These are phyloP conservation scores for Helicosporidium sp. DNA, from an alignment of 139 green algal species.

Conservation along the genomic window DNA sequence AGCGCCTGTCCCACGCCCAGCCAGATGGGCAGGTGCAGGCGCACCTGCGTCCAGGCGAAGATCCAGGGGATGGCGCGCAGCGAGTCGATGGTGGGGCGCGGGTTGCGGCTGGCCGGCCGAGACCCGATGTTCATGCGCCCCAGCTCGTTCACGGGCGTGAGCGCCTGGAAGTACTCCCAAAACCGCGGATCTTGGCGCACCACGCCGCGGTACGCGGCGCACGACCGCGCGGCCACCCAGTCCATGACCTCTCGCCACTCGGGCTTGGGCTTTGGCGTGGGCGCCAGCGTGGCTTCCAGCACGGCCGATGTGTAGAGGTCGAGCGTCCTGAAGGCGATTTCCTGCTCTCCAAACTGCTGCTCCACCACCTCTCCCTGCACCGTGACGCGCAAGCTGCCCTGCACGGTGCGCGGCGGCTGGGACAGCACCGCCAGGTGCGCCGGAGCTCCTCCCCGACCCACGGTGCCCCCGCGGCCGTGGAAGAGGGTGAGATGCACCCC, in stretches of 20 bases:
- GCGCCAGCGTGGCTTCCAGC: conserved; percentile 56
- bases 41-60: conserved; percentile 94
- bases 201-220: conserved; percentile 40
- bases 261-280: conserved; percentile 12
- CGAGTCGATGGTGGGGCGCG: conserved; percentile 64
- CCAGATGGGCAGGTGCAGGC: conserved; percentile 91
- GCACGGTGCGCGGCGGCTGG: conserved; percentile 72
- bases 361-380: conserved; percentile 72
- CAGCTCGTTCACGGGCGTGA: conserved; percentile 83
- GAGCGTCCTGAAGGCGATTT: conserved; percentile 42
- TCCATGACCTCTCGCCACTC: conserved; percentile 60
- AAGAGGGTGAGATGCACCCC: conserved; percentile 82
- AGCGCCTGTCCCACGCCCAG: conserved; percentile 85
- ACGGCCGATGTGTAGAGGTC: conserved; percentile 75
- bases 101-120: conserved; percentile 49
- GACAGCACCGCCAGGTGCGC: conserved; percentile 81
- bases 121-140: conserved; percentile 90
- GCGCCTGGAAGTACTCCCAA: conserved; percentile 71
- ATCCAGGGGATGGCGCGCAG: conserved; percentile 97
- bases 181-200: conserved; percentile 46
- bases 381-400: conserved; percentile 74
- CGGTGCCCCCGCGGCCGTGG: conserved; percentile 81
- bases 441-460: conserved; percentile 84
- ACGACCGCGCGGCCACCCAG: conserved; percentile 41
- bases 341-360: conserved; percentile 57